Conservation (phyloP, 495 filamentous ascomycete species). For the Hypoxylon trugodes region DNA sequence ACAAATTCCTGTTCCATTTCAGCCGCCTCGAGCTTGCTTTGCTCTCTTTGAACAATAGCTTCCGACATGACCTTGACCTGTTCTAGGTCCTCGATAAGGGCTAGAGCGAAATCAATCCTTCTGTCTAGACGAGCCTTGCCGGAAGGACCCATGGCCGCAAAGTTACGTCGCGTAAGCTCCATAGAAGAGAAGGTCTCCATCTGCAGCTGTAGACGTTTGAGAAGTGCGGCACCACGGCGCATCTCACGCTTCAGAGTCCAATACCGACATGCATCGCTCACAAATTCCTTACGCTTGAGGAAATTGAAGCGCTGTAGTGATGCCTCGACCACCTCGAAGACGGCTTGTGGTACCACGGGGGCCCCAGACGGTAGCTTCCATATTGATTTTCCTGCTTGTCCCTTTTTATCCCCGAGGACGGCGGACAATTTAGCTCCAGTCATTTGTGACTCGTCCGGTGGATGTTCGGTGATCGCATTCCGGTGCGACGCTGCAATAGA, state of each 20-base stretch:
- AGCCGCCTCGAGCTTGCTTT: slow-evolving; percentile 75
- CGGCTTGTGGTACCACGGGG: slow-evolving; percentile 87
- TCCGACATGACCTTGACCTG: slow-evolving; percentile 73
- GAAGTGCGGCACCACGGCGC: slow-evolving; percentile 84
- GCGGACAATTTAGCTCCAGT: slow-evolving; percentile 62
- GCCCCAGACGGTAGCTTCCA: slow-evolving; percentile 97
- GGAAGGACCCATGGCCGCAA: slow-evolving; percentile 85
- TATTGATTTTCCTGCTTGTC: slow-evolving; percentile 69
- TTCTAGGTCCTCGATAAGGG: slow-evolving; percentile 77
- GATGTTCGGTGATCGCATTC: slow-evolving; percentile 65
- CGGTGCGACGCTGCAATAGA: slow-evolving; percentile 73
- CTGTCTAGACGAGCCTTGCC: slow-evolving; percentile 79
- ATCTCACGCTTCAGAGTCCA: slow-evolving; percentile 98
- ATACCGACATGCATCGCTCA: slow-evolving; percentile 91
- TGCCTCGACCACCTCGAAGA: slow-evolving; percentile 81
- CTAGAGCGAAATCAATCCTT: slow-evolving; percentile 86
- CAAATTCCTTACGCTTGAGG: slow-evolving; percentile 87
- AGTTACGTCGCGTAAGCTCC: slow-evolving; percentile 94
- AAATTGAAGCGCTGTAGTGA: slow-evolving; percentile 82
- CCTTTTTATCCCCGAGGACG: slow-evolving; percentile 75
- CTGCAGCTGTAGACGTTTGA: slow-evolving; percentile 92
- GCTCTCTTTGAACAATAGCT: slow-evolving; percentile 75
- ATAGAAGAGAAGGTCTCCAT: slow-evolving; percentile 95
- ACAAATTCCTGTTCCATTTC: slow-evolving; percentile 78
- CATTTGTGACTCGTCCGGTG: slow-evolving; percentile 63